These are phyloP conservation scores for Nitzschia putrida DNA, from an alignment of 108 stramenopile species.

Conservation along the genomic window DNA sequence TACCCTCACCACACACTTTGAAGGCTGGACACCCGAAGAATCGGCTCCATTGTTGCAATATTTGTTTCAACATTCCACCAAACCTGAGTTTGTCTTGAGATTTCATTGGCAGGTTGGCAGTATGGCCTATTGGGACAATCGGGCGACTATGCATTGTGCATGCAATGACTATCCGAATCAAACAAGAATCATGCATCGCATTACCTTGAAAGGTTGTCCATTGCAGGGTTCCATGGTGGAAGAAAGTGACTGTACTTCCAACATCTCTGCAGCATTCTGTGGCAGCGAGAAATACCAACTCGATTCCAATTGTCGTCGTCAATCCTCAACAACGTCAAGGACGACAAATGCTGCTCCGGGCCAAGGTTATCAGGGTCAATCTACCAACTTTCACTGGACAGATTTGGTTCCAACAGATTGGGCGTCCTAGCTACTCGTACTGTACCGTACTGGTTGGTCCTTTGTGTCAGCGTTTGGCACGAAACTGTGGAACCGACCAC, in stretches of 20 bases:
- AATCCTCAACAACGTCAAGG: no score
- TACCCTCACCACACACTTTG: background rate
- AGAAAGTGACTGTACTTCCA: background rate
- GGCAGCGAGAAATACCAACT: background rate
- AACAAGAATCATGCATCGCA: slow-evolving; percentile 3
- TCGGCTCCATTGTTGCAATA: background rate
- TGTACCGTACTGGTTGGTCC: no score
- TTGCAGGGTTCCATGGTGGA: background rate
- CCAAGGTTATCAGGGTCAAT: no score
- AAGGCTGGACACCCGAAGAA: slow-evolving; percentile 1
- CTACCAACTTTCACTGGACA: no score
- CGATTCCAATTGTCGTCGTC: no score
- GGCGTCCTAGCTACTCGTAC: no score
- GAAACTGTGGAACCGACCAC: no score
- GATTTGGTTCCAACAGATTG: no score
- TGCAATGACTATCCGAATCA: slow-evolving; percentile 2
- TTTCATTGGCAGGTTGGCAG: slow-evolving; percentile 2
- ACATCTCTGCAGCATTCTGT: background rate
- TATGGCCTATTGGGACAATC: slow-evolving; percentile 11
- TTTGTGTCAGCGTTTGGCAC: no score
- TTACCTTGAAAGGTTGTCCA: slow-evolving; percentile 1
- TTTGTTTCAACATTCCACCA: slow-evolving; percentile 4
- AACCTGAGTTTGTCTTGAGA: background rate
- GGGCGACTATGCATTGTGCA: slow-evolving; percentile 7
- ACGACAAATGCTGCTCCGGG: no score